These are phyloP conservation scores for Apiospora saccharicola DNA, from an alignment of 2,329 filamentous ascomycete genomes.

Conservation along the genomic window DNA sequence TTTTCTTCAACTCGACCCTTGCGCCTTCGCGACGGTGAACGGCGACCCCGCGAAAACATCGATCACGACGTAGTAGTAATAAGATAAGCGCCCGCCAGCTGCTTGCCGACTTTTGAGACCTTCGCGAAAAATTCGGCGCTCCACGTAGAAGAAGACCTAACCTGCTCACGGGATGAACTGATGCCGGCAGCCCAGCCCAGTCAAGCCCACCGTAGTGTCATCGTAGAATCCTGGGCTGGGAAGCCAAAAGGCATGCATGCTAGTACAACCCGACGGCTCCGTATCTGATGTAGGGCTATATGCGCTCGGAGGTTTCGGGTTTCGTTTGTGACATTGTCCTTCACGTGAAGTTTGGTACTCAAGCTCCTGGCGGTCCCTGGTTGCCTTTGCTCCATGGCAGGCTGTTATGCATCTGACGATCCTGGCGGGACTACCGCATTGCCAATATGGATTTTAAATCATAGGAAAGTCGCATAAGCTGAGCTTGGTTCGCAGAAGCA, in stretches of 20 bases:
- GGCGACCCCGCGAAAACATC: conserved; percentile 8
- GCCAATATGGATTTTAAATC: background rate
- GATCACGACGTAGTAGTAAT: background rate
- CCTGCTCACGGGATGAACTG: background rate
- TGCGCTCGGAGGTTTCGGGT: background rate
- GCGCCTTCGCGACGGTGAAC: conserved; percentile 1
- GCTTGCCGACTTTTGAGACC: background rate
- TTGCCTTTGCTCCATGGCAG: background rate
- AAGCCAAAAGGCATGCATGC: background rate
- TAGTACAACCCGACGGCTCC: background rate
- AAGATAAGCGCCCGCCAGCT: conserved; percentile 16
- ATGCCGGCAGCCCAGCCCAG: background rate
- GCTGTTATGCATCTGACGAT: background rate
- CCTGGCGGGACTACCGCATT: background rate
- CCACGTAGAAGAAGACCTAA: background rate
- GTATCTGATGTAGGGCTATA: background rate
- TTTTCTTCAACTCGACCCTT: background rate
- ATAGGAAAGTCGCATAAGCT: background rate
- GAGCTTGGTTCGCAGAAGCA: background rate
- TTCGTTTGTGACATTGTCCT: background rate
- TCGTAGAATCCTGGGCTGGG: no score
- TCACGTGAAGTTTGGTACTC: background rate
- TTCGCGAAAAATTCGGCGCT: conserved; percentile 8
- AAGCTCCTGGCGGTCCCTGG: background rate
- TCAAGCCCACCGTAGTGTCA: background rate